phyloP scores from a whole-genome alignment of 495 filamentous ascomycete genomes.

The Recurvomyces mirabilis region DNA sequence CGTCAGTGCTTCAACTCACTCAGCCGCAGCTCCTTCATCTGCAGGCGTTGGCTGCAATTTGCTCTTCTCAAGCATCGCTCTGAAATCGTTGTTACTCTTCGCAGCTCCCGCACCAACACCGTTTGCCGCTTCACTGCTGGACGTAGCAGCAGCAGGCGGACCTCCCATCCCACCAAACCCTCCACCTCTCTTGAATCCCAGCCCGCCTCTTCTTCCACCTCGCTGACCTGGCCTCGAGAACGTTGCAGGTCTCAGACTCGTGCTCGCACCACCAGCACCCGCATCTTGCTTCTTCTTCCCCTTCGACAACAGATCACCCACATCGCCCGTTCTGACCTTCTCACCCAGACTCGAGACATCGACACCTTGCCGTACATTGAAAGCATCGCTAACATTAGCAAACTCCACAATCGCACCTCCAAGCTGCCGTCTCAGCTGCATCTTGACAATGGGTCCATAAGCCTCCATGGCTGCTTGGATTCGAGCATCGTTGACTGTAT shows the following conservation, averaged over 20 bases:
- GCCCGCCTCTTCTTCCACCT: slow-evolving; percentile 29
- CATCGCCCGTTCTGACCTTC: slow-evolving; percentile 56
- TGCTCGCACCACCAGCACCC: not conserved
- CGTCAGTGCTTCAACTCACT: too few relatives aligned
- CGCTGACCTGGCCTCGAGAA: slow-evolving; percentile 41
- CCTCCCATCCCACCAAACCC: slow-evolving; percentile 6
- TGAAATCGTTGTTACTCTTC: slow-evolving; percentile 87
- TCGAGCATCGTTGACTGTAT: slow-evolving; percentile 54
- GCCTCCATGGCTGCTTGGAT: slow-evolving; percentile 51
- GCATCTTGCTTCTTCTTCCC: slow-evolving; percentile 36
- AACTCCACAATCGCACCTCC: slow-evolving; percentile 85
- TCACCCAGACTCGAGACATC: slow-evolving; percentile 57
- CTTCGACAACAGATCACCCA: slow-evolving; percentile 54
- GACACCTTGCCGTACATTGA: slow-evolving; percentile 62
- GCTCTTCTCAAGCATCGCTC: slow-evolving; percentile 51
- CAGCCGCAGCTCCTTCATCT: slow-evolving; percentile 1
- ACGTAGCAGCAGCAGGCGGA: not conserved
- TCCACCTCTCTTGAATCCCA: slow-evolving; percentile 26
- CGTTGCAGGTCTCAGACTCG: not conserved
- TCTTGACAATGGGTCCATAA: slow-evolving; percentile 45
- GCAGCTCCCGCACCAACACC: slow-evolving; percentile 26
- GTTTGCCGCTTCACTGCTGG: not conserved
- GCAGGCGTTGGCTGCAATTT: not conserved
- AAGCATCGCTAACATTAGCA: slow-evolving; percentile 53
- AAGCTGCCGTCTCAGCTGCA: slow-evolving; percentile 56